Evolutionary conservation across 1,284 basidiomycete genomes (phyloP), one percentile per base, ranked within the genome.

Genomic region (Cutaneotrichosporon arboriforme): DNA sequence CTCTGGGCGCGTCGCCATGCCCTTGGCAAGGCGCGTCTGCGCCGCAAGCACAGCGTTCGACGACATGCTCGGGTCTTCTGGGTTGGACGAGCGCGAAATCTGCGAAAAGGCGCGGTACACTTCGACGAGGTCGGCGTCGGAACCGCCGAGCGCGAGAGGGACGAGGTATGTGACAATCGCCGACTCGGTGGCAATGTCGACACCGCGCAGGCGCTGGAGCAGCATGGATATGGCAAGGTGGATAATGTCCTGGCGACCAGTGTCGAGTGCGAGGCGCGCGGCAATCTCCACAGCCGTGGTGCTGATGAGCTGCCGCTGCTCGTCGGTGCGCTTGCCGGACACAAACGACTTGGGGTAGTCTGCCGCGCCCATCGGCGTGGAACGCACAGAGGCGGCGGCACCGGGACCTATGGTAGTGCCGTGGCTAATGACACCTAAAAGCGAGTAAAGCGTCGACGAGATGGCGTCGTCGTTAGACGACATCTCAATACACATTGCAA

Each of bases 361-460:
- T 9, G 42, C 31, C 22, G 42, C 49, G 14, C 31, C 41, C 15
- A 58, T 49, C 4, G 58, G 58, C 31, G 51, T 44, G 4, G 67
- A 67, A 5, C 63, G 54, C 4, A 68, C 54, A 0, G 68, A 66
- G 46, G 49, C 54, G 4, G 20, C 21, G 4, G 57, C 59, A 7
- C 57, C 58, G 1, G 62, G 59, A 3, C 49, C 55, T 23, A 63
- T 54, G 2, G 60, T 60, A 13, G 59, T 51, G 85, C 90, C 72
- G 84, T 87, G 35, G 83, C 86, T 84, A 52, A 97, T 86, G 67
- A 90, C 88, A 68, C 97, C 97, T 56, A 97, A 80, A 14, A 97
- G 81, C 9, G 91, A 93, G 73, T 97, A 97, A 83, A 96, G 88
- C 62, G 91, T 91, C 3, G 92, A 96, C 80, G 93, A 86, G 64